These are phyloP conservation scores for Exophiala dermatitidis DNA, from an alignment of 2,329 filamentous ascomycete genomes.

Conservation along the genomic window DNA sequence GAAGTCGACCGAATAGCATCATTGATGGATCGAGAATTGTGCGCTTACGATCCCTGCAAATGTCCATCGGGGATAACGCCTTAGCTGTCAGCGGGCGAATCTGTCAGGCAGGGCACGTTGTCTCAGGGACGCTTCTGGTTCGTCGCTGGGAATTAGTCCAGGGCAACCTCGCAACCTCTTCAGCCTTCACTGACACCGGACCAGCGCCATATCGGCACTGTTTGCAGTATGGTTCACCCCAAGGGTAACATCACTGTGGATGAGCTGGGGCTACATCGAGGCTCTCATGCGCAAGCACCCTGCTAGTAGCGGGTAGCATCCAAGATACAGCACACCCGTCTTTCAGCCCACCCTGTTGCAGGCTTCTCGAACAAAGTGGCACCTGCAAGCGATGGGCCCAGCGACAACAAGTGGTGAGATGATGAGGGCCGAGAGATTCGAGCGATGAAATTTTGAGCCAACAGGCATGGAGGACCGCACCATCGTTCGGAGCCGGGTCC, in stretches of 20 bases:
- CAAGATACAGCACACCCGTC: background rate
- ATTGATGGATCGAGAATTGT: background rate
- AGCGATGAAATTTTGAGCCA: background rate
- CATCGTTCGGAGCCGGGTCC: background rate
- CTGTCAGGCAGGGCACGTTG: slow-evolving; percentile 11
- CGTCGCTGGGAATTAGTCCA: slow-evolving; percentile 2
- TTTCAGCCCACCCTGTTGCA: background rate
- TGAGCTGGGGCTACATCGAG: background rate
- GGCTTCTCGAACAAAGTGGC: slow-evolving; percentile 18
- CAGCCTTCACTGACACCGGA: no score
- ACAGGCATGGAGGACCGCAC: background rate
- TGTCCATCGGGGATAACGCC: background rate
- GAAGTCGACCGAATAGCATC: background rate
- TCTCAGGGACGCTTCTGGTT: slow-evolving; percentile 7
- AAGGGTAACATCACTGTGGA: background rate
- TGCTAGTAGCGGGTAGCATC: background rate
- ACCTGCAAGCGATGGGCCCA: slow-evolving; percentile 6
- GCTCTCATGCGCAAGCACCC: background rate
- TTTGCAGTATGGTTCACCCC: background rate
- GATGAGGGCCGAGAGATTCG: background rate
- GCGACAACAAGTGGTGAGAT: background rate
- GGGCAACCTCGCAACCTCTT: no score
- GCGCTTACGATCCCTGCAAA: background rate
- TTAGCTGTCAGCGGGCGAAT: background rate
- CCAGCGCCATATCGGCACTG: background rate